phyloP scores from a whole-genome alignment of 495 filamentous ascomycete species.

The Astrothelium macrocarpum region DNA sequence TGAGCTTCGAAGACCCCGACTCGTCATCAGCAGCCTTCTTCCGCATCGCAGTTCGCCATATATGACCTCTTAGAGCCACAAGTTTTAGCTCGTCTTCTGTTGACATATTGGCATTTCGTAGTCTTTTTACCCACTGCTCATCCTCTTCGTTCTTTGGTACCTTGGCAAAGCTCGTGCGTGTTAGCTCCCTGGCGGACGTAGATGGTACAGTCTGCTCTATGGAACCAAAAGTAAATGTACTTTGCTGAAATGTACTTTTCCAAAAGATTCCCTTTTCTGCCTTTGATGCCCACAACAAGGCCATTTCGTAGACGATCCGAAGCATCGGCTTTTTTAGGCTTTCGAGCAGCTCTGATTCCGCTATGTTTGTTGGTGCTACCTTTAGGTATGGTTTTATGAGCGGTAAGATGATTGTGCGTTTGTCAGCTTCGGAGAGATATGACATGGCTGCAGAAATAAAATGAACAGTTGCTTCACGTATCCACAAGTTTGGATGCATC shows the following conservation, averaged over 20 bases:
- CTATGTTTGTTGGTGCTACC: constrained; percentile 47
- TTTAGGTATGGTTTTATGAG: constrained; percentile 77
- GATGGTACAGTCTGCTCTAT: constrained; percentile 29
- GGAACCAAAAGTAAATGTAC: constrained; percentile 16
- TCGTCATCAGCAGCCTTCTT: constrained; percentile 38
- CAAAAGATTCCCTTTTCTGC: constrained; percentile 75
- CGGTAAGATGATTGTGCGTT: constrained; percentile 70
- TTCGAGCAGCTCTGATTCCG: constrained; percentile 68
- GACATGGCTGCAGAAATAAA: constrained; percentile 69
- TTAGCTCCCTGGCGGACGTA: constrained; percentile 38
- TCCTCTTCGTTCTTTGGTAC: constrained; percentile 82
- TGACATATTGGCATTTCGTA: constrained; percentile 75
- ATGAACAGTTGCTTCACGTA: constrained; percentile 75
- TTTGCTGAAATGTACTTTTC: constrained; percentile 47
- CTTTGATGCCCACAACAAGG: constrained; percentile 76
- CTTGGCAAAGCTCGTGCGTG: constrained; percentile 39
- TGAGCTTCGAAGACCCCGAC: constrained; percentile 38
- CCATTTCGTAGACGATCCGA: constrained; percentile 70
- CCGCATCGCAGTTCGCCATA: constrained; percentile 72
- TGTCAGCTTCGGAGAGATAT: constrained; percentile 73
- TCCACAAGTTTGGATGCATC: constrained; percentile 92
- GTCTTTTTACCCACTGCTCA: constrained; percentile 79
- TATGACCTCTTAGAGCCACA: constrained; percentile 76
- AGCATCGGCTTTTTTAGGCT: constrained; percentile 76
- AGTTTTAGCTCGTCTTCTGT: constrained; percentile 86